phyloP scores from a whole-genome alignment of 768 basidiomycete genomes.

The Lactarius tabidus region DNA sequence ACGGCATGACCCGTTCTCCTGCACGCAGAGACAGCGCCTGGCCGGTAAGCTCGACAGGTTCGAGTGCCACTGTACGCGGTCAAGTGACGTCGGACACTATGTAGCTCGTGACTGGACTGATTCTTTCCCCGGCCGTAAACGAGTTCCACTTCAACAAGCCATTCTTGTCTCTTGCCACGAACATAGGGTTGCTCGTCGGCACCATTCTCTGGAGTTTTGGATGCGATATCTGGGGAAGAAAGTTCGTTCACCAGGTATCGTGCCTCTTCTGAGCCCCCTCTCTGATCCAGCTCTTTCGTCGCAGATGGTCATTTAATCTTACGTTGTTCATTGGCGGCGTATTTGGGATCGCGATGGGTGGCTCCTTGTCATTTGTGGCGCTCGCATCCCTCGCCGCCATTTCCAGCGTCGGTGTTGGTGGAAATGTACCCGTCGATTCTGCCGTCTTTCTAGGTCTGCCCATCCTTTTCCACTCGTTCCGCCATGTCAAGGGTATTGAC shows the following conservation, averaged over 20 bases:
- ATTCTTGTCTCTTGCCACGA: constrained; percentile 47
- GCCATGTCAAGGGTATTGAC: background rate
- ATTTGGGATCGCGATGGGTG: constrained; percentile 51
- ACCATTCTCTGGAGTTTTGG: constrained; percentile 47
- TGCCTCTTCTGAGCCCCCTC: background rate
- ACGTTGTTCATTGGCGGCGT: constrained; percentile 51
- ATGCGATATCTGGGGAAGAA: constrained; percentile 50
- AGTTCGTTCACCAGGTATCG: constrained; percentile 29
- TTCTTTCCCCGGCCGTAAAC: constrained; percentile 43
- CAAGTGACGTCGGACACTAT: background rate
- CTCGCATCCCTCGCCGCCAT: constrained; percentile 46
- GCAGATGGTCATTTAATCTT: constrained; percentile 49
- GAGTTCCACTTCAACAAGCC: constrained; percentile 49
- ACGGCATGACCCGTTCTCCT: background rate
- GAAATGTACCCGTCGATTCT: constrained; percentile 55
- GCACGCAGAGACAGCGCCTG: constrained; percentile 59
- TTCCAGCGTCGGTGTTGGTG: constrained; percentile 48
- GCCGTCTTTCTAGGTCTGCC: constrained; percentile 46
- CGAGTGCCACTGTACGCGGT: background rate
- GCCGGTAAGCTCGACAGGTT: constrained; percentile 46
- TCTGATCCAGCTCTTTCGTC: background rate
- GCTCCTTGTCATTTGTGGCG: constrained; percentile 43
- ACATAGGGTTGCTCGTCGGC: constrained; percentile 51
- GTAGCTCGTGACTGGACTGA: constrained; percentile 44
- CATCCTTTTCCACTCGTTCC: background rate